Base-by-base conservation (phyloP, 2,329 filamentous ascomycete genomes). In the Tolypocladium pustulatum region DNA sequence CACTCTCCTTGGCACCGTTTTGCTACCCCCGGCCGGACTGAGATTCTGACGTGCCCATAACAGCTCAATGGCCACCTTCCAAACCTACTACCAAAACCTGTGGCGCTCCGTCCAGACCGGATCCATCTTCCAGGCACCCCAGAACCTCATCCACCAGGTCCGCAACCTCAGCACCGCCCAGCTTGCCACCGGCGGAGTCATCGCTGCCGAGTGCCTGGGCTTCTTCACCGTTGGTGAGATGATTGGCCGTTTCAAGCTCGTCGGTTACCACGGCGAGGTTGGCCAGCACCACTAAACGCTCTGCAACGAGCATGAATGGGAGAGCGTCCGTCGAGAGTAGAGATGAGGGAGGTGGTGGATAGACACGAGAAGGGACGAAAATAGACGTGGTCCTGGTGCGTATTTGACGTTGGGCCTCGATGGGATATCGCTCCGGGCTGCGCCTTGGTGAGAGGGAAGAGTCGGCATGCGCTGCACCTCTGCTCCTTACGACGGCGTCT, bases 191-290 rank as follows among this genome's bases (percentile, higher is more conserved):
- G 88, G 82, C 61, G 90, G 89, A 67, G 89, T 99, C 61, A 79
- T 97, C 62, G 76, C 81, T 54, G 92, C 92, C 59, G 93, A 99
- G 79, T 83, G 91, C 56, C 77, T 99, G 65, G 94, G 94, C 62
- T 99, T 99, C 84, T 99, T 97, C 83, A 95, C 92, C 62, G 85
- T 97, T 58, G 94, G 94, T 65, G 92, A 97, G 83, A 97, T 99
- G 75, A 86, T 99, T 69, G 94, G 94, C 69, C 85, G 92, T 71
- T 85, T 94, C 79, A 97, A 99, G 88, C 75, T 99, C 67, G 82
- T 99, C 67, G 94, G 94, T 64, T 99, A 99, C 83, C 84, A 83
- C 75, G 89, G 89, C 71, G 84, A 89, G 72, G 71, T 74, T 63
- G 81, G 81, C 66, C 78, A 79, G 64, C 82, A 86, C 74, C 84